phyloP scores from a whole-genome alignment of 306 rosid genomes.

The Pterocarpus santalinus region DNA sequence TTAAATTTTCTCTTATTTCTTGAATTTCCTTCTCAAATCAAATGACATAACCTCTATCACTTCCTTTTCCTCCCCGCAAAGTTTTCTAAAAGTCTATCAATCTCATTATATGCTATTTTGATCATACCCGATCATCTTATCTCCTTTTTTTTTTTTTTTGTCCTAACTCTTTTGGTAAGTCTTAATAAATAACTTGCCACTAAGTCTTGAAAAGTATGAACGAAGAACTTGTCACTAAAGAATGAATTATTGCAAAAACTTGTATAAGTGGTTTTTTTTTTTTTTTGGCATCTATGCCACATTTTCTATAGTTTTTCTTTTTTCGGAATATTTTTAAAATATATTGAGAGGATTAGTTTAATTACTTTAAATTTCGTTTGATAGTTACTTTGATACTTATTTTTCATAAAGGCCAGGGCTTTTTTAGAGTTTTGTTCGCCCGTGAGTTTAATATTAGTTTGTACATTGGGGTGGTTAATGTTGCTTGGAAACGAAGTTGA shows the following conservation, averaged over 20 bases:
- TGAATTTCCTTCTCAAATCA: background rate
- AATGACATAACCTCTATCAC: background rate
- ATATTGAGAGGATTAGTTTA: background rate
- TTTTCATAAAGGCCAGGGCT: background rate
- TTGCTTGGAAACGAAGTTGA: conserved; percentile 23
- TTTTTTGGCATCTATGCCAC: background rate
- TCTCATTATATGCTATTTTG: background rate
- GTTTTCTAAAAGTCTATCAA: background rate
- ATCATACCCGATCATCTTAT: background rate
- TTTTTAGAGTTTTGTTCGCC: background rate
- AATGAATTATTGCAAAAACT: background rate
- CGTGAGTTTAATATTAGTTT: background rate
- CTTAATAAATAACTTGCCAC: background rate
- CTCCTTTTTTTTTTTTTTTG: background rate
- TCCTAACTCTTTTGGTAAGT: background rate
- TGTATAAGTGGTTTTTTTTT: background rate
- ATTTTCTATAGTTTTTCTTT: background rate
- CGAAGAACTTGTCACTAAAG: background rate
- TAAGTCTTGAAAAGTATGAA: background rate
- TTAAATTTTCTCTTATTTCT: background rate
- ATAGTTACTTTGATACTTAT: background rate
- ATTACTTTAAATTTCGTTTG: background rate
- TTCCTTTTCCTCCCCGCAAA: background rate
- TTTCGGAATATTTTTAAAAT: background rate
- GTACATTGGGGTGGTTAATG: background rate